phyloP scores from a whole-genome alignment of 306 rosid species.

The Dalbergia cultrata region DNA sequence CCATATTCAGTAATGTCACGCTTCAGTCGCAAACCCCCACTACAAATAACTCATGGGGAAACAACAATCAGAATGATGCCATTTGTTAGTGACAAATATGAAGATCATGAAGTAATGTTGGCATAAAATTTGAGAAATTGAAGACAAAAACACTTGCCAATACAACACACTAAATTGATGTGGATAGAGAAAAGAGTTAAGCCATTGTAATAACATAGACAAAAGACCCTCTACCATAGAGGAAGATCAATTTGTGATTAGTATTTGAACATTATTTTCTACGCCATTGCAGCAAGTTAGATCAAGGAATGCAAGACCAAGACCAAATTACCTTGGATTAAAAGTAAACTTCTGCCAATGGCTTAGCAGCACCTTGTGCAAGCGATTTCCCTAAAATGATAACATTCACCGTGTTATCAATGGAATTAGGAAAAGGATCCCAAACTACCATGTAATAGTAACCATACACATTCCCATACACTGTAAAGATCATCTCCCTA shows the following conservation, averaged over 20 bases:
- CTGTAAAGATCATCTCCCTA: neutral
- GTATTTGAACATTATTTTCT: slow-evolving; percentile 9
- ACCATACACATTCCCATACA: slow-evolving; percentile 6
- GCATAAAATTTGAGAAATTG: slow-evolving; percentile 17
- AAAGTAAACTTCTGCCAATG: slow-evolving; percentile 98
- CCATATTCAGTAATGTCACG: slow-evolving; percentile 99
- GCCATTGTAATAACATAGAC: slow-evolving; percentile 4
- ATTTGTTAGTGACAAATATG: slow-evolving; percentile 4
- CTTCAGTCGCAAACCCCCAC: slow-evolving; percentile 96
- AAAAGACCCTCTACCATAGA: slow-evolving; percentile 11
- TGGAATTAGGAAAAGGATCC: slow-evolving; percentile 8
- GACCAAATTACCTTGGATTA: slow-evolving; percentile 86
- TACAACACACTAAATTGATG: slow-evolving; percentile 15
- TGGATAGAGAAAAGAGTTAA: neutral
- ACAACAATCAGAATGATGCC: slow-evolving; percentile 39
- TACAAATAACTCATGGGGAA: slow-evolving; percentile 46
- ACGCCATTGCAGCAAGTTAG: neutral
- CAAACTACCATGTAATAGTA: slow-evolving; percentile 6
- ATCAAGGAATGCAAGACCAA: slow-evolving; percentile 42
- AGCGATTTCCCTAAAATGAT: slow-evolving; percentile 82
- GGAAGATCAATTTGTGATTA: slow-evolving; percentile 21
- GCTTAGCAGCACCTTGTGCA: slow-evolving; percentile 84
- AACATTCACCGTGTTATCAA: slow-evolving; percentile 34
- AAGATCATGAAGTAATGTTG: slow-evolving; percentile 32
- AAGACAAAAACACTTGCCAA: slow-evolving; percentile 23